Base-by-base conservation (phyloP, 768 basidiomycete species). In the Gymnopilus dilepis region DNA sequence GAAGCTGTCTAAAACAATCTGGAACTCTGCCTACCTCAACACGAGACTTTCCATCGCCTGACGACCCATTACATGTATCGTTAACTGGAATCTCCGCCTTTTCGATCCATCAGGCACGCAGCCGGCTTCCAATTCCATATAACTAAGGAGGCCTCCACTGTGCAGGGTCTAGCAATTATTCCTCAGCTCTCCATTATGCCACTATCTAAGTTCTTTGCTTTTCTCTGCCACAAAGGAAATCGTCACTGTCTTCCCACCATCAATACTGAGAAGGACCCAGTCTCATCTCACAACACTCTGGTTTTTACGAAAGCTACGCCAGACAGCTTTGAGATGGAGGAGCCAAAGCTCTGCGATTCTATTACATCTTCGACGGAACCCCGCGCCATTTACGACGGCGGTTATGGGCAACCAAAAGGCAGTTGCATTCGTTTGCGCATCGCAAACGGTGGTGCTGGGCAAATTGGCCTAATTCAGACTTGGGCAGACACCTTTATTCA, bases 391-490 rank as follows among this genome's bases (percentile, higher is more conserved):
- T 84, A 84, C 63, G 71, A 80, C 38, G 83, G 81, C 1, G 76
- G 79, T 6, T 76, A 76, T 60, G 58, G 64, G 13, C 65, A 68
- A 5, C 69, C 75, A 8, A 70, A 63, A 19, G 63, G 24, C 21
- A 66, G 66, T 21, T 69, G 76, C 1, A 70, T 82, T n/a, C 70
- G 73, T 19, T 63, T 85, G 53, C 79, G 82, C 31, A 80, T 84
- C 31, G 78, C 77, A 5, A 84, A 81, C 60, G 84, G 84, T 11
- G 82, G 81, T 21, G 82, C 76, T 52, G 84, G 84, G 0, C 83
- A 85, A 64, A 79, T 80, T 26, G 83, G 82, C 1, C 72, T 85
- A 41, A 76, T 85, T 53, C 71, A 75, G 7, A 79, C 76, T 3
- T 81, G 80, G 78, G 83, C 82, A 3, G 60, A 82, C 47, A 75